Base-by-base conservation (phyloP, 2,329 filamentous ascomycete species). In the Sporothrix variecibatus region DNA sequence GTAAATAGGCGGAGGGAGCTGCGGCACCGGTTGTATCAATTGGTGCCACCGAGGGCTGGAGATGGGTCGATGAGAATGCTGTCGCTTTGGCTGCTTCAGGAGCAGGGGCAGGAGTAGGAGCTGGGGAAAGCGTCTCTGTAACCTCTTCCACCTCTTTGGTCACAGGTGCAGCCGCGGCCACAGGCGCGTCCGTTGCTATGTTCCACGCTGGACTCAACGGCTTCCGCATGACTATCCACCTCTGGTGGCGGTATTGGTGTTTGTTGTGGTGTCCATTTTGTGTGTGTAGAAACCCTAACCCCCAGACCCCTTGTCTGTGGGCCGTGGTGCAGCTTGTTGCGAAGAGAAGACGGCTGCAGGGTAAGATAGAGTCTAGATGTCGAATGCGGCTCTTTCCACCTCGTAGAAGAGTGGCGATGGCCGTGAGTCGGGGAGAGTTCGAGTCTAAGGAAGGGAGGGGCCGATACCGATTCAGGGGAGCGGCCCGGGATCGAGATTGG, bases 11-110 rank as follows among this genome's bases (percentile, higher is more conserved):
- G 9, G 20, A 20, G 0, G 62, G 26, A 17, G 73, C 60, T 46
- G 56, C 60, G 28, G 73, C 67, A n/a, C 46, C 62, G 0, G 74
- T 46, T 20, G 68, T 67, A 40, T 71, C 73, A 31, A 73, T 75
- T 3, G 75, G 60, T 12, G 71, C 20, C n/a, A 60, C 56, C 2
- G 56, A 34, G 56, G 38, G 62, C n/a, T 67, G 62, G 15, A 70
- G 51, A 28, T 43, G 43, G 4, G 6, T 34, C 12, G 43, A n/a
- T 7, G 60, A 38, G 6, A n/a, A 2, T 34, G 60, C 3, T 28
- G 43, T 11, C 62, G n/a, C n/a, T n/a, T 12, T 28, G 23, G 26
- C 40, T 8, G 40, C 28, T 38, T 53, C 46, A 31, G 49, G 3
- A 15, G 58, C 46, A 0, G 62, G 49, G 31, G 28, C 31, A 5